Evolutionary conservation across 352 stramenopile species (phyloP), one percentile per base, ranked within the genome.

Genomic region (Phytophthora hybrid): DNA sequence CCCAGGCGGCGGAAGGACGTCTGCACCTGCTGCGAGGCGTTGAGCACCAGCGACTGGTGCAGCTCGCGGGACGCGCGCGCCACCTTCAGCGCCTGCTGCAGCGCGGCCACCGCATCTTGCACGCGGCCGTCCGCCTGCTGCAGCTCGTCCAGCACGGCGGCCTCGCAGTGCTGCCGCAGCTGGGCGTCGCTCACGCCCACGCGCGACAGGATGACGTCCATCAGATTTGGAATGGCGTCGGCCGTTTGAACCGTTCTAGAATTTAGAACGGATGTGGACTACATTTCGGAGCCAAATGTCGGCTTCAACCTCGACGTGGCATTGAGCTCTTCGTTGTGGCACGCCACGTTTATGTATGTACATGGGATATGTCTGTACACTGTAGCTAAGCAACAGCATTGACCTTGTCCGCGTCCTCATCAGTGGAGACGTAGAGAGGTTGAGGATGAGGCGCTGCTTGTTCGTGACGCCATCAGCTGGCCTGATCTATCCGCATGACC

Each of bases 131-230:
- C 37, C 5, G 53, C 18, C 55, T 57, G 14, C 4, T 44, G 11
- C 46, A 78, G 19, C 54, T 78, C 55, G 21, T 74, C 66, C 19
- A 66, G 29, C 59, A 71, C 59, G 18, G 71, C 65, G 16, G 32
- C 49, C 37, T 59, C 47, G 49, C 66, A 78, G 37, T 78, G 71
- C 6, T 44, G 57, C 54, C 65, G 71, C 26, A 77, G 54, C 34
- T 77, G 53, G 21, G 46, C 65, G 29, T 74, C 71, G 23, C 62
- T 68, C 13, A 76, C 39, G 26, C 57, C 58, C 26, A 68, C 60
- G 21, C 71, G 71, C 1, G 65, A 59, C 31, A 77, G 34, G 34
- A 77, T 74, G 23, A 59, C 47, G 34, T 74, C 64, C 71, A 74
- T 73, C 21, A 19, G 39, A 58, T 26, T 26, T 26, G 23, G 23